Percentiles rank a stretch among this genome's conserved stretches.
phyloP scores from a whole-genome alignment of 176 grass and related monocot species.

The Musa beccarii region DNA sequence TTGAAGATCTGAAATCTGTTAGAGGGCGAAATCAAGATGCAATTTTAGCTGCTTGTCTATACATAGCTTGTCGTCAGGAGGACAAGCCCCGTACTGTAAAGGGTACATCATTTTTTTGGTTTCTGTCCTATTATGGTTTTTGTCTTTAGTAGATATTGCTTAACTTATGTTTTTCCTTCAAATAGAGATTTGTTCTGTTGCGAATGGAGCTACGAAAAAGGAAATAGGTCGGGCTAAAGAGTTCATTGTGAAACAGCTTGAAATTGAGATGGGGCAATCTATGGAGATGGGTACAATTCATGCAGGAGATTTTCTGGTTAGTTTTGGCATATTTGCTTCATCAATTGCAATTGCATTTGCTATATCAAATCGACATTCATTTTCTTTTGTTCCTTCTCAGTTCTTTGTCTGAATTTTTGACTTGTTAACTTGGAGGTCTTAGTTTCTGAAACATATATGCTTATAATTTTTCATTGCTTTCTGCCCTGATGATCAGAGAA shows the following conservation, averaged over 20 bases:
- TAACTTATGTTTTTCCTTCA: background rate
- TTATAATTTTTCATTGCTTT: background rate
- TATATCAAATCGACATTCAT: background rate
- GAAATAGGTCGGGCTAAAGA: slow-evolving; percentile 11
- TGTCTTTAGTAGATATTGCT: background rate
- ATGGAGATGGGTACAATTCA: slow-evolving; percentile 16
- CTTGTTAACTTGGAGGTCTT: background rate
- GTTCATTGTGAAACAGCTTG: slow-evolving; percentile 9
- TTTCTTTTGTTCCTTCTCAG: background rate
- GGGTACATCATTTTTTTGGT: background rate
- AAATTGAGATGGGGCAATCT: slow-evolving; percentile 12
- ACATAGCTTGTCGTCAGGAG: slow-evolving; percentile 19
- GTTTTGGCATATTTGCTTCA: background rate
- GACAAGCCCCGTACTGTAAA: slow-evolving; percentile 18
- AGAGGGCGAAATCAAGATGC: slow-evolving; percentile 16
- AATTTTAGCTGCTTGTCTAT: slow-evolving; percentile 20
- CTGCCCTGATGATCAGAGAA: slow-evolving; percentile 1
- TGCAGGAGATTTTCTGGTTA: slow-evolving; percentile 16
- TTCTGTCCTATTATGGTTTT: background rate
- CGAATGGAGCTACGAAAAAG: slow-evolving; percentile 11
- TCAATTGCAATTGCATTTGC: background rate
- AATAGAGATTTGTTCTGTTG: slow-evolving; percentile 10
- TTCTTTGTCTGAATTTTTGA: background rate
- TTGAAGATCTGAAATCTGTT: slow-evolving; percentile 16
- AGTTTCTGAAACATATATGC: no score